Evolutionary conservation across 2,329 filamentous ascomycete genomes (phyloP), one percentile per base, ranked within the genome.

Genomic region (Microcyclosporella mali): DNA sequence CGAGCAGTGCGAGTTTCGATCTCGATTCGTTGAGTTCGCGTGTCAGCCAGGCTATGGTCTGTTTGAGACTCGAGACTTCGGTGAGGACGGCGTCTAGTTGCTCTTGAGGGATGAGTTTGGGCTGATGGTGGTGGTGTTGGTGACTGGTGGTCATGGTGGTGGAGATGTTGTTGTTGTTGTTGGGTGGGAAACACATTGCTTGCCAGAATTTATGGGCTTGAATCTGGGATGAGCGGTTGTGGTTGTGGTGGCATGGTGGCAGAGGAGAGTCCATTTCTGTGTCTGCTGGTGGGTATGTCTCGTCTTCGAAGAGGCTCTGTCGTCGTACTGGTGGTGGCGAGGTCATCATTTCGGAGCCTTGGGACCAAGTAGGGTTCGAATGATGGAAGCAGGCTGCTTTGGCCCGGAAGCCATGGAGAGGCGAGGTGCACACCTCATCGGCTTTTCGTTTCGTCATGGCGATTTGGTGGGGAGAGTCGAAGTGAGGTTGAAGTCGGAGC

Each of bases 381-480:
- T 25, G 21, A 9, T 34, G 15, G 33, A 7, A 34, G 15, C 18
- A 14, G 14, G 18, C 14, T 18, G 33, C 18, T 18, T 11, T 34
- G 14, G 10, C 10, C 3, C 14, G 16, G 33, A 14, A 17, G 33
- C 33, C 33, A 34, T 34, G 16, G 33, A 15, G 12, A 11, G 10
- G 33, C 9, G 16, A 34, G 30, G 12, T 18, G 33, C 15, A 34
- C 9, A 11, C 18, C 14, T 34, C 33, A 15, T 34, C 33, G 6
- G 15, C 33, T 18, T 34, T 34, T 18, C 33, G n/a, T 18, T 34
- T 34, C 33, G 18, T 34, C 33, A 34, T 34, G 33, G 16, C 11
- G n/a, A 6, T 11, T 17, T 6, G 12, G 6, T 32, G 30, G 30
- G 4, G 4, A 4, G 30, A 29, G 27, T 8, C n/a, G 30, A 16